Base-by-base conservation (phyloP, 345 rosid species). In the Rubroshorea leprosula region DNA sequence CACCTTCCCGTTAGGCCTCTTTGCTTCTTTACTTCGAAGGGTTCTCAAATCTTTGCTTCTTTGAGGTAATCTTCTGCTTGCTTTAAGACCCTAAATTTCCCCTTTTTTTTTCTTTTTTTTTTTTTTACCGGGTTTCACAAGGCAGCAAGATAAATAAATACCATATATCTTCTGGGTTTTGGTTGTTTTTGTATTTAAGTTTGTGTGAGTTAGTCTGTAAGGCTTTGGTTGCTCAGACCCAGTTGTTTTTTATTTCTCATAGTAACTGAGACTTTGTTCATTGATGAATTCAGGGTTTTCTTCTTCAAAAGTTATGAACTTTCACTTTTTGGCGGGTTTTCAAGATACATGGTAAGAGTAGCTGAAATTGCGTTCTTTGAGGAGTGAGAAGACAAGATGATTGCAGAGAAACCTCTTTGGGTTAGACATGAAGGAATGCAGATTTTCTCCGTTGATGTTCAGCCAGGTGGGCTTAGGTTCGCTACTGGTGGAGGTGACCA, bases 401-500 rank as follows among this genome's bases (percentile, higher is more conserved):
- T 90, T 68, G 95, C 95, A 39, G 99, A 94, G 85, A 94, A 90
- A 65, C 97, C 97, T 53, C 55, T 61, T 69, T 94, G 99, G 99
- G 88, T 93, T 67, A 84, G 78, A 68, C 99, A 93, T 73, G 97
- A 90, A 70, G 97, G 99, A 65, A 76, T 87, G 83, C 99, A 85
- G 76, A 90, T 93, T 61, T 90, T 94, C 81, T 90, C 97, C 69
- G 79, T 90, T 75, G 99, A 94, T 70, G 85, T 94, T 66, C 99
- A 90, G 59, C 97, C 99, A 60, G 88, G 90, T 60, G 90, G 84
- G n/a, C 88, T 74, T 62, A 73, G 99, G 84, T 89, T 93, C 71
- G 97, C 97, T 54, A 89, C 97, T 23, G 97, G 99, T 55, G 99
- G 97, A 65, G 97, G 99, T 57, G 97, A 93, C 76, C 92, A 90